These are phyloP conservation scores for Mediolabrus comicus DNA, from an alignment of 108 stramenopile species.

Conservation along the genomic window DNA sequence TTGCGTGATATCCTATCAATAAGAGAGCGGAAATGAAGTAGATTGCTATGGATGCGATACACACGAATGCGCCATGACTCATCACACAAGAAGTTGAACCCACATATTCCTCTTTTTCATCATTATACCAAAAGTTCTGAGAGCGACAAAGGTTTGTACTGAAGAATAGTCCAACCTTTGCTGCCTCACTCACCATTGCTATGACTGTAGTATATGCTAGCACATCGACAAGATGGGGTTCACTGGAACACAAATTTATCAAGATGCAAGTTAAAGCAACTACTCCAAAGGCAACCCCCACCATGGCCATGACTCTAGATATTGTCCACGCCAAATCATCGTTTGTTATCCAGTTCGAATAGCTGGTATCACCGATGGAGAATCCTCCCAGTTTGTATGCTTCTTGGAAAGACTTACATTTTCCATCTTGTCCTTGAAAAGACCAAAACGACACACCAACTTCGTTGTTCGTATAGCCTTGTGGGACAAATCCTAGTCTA, in stretches of 20 bases:
- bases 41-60: conserved; percentile 3
- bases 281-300: conserved; percentile 4
- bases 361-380: neutral
- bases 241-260: conserved; percentile 6
- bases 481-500: conserved; percentile 3
- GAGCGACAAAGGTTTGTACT: conserved; percentile 10
- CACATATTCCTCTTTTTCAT: conserved; percentile 9
- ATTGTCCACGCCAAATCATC: conserved; percentile 12
- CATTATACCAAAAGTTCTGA: conserved; percentile 12
- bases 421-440: neutral
- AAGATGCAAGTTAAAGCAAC: conserved; percentile 10
- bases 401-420: conserved; percentile 10
- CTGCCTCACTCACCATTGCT: conserved; percentile 8
- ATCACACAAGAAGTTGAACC: conserved; percentile 7
- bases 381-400: conserved; percentile 1
- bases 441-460: conserved; percentile 11
- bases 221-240: conserved; percentile 19
- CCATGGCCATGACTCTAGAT: conserved; percentile 12
- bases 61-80: conserved; percentile 8
- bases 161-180: conserved; percentile 22
- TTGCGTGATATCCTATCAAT: conserved; percentile 4
- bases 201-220: conserved; percentile 13
- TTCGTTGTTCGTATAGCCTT: conserved; percentile 1
- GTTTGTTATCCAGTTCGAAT: conserved; percentile 12
- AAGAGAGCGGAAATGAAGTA: conserved; percentile 12